Evolutionary conservation across 108 stramenopile species (phyloP), one percentile per base, ranked within the genome.

Genomic region (Mayamaea pseudoterrestris): DNA sequence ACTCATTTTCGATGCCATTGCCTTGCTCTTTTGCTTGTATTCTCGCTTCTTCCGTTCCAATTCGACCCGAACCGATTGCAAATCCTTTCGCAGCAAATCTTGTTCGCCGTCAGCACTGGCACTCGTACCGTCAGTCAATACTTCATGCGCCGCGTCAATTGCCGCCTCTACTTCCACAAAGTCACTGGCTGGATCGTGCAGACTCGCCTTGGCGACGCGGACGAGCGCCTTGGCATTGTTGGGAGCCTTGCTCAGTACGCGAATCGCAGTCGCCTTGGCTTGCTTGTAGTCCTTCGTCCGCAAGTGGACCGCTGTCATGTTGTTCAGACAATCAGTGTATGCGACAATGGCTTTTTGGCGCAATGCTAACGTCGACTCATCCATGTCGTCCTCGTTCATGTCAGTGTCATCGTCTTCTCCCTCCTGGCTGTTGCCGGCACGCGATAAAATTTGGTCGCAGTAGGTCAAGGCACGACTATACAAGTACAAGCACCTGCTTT

Each of bases 251-350:
- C 51, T 27, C 47, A 78, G 50, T 1, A 73, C 71, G 30, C 60
- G 34, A 5, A 66, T 55, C 0, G 76, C 71, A 8, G 71, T 41
- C 28, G 50, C 39, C 41, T 78, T 78, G 11, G 76, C 68, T 16
- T 56, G 53, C 26, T 58, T 58, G 41, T 70, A 78, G 18, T 69
- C 50, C 32, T 67, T 69, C 32, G 62, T 61, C 35, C 47, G 20
- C 14, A 73, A 35, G 39, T 67, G 42, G 2, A 78, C 68, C 1
- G 71, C 71, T 3, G 60, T 56, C 5, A 70, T 60, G 31, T 78
- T 78, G 32, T 73, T 73, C 5, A 73, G 36, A 45, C 58, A 73
- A 60, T 78, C 76, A 44, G 73, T 1, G 37, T 66, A 22, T 9
- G 73, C 30, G 35, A 57, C 54, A 13, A 9, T 21, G 2, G 35